Evolutionary conservation across 2,329 filamentous ascomycete species (phyloP), one percentile per base, ranked within the genome.

Genomic region (Pyrenochaeta sp.): DNA sequence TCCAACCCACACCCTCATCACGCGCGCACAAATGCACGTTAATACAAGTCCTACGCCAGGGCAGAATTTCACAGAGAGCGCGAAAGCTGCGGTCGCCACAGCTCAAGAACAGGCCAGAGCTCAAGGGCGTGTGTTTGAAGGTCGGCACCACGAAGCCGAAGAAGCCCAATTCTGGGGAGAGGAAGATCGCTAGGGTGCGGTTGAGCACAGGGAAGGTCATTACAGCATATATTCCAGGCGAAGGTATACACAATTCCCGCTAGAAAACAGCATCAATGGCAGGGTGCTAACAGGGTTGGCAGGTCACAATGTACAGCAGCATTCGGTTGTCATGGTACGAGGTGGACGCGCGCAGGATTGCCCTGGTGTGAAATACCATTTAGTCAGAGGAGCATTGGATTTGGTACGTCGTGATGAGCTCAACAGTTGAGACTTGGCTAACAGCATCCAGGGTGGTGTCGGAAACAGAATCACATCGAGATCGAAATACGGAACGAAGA

Each of bases 401-500:
- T 73, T 99, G 83, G 92, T 96, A 79, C 65, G 88, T 82, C 34
- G 15, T 17, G 5, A 4, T 7, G 3, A 18, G 27, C 13, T 4
- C 9, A n/a, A 15, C 7, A 27, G 22, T 7, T 22, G 8, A 14
- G 9, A 19, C 9, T 3, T 26, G n/a, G 38, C 66, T 72, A 56
- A 69, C 44, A 30, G 10, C 7, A 9, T 48, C 9, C 54, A 96
- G 93, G 90, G 90, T 67, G 94, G 94, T 79, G 94, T 99, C 55
- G 86, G 85, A 15, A 94, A 85, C 71, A 82, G 94, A 60, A 82
- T 88, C 65, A 89, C 86, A 15, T 90, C 89, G 72, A 82, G 94
- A 65, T 96, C 91, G 66, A 99, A 99, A 76, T 99, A 96, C 69
- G 94, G 94, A 49, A 96, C 94, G 35, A 99, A 99, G 86, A 97